Evolutionary conservation across 352 stramenopile genomes (phyloP).

Genomic region (Phytophthora ramorum): DNA sequence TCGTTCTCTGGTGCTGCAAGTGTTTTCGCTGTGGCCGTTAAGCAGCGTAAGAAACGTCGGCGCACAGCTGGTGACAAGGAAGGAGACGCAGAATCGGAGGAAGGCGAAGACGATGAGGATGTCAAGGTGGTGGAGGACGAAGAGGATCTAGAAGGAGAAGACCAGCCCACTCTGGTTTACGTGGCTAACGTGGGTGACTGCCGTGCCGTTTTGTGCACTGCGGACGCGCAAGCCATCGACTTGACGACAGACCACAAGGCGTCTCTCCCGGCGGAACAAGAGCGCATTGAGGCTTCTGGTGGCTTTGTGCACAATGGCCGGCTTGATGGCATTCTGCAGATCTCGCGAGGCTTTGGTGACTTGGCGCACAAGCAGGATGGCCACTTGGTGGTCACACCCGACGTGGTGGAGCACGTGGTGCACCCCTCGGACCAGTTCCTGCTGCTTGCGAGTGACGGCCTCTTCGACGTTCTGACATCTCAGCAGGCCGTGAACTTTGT

Average conservation of each 20-base stretch:
- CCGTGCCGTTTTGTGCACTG: constrained; percentile 86
- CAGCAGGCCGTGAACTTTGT: constrained; percentile 93
- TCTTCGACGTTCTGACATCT: constrained; percentile 92
- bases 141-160: constrained; percentile 25
- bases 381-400: constrained; percentile 85
- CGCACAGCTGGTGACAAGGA: constrained; percentile 17
- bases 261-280: constrained; percentile 75
- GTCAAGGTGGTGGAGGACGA: constrained; percentile 2
- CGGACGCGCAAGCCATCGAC: constrained; percentile 73
- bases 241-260: constrained; percentile 92
- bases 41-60: constrained; percentile 45
- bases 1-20: constrained; percentile 85
- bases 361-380: constrained; percentile 89
- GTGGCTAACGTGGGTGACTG: constrained; percentile 92
- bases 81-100: constrained; percentile 8
- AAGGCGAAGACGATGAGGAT: constrained; percentile 13
- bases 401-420: constrained; percentile 77
- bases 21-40: constrained; percentile 69
- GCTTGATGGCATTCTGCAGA: constrained; percentile 86
- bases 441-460: constrained; percentile 90
- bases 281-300: constrained; percentile 78
- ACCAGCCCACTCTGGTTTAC: constrained; percentile 66
- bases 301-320: constrained; percentile 91
- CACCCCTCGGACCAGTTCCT: constrained; percentile 86
- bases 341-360: constrained; percentile 91